These are phyloP conservation scores for Saccharomyces hybrid DNA, from an alignment of 1,139 yeast genomes.

Conservation along the genomic window DNA sequence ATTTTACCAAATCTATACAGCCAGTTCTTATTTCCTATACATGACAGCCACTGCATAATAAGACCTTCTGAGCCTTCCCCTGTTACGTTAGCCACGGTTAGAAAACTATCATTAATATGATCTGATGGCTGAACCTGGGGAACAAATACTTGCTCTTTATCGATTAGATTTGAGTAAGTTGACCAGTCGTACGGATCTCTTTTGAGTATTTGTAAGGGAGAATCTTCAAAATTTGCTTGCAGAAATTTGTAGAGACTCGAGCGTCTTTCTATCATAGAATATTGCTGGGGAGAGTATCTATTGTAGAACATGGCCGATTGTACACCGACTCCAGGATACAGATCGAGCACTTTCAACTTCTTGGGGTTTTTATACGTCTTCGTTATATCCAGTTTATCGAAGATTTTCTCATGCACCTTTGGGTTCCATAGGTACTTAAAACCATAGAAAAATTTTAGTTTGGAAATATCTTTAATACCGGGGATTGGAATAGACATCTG, in stretches of 20 bases:
- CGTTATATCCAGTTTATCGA: constrained; percentile 29
- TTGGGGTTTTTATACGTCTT: constrained; percentile 38
- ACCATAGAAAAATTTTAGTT: constrained; percentile 20
- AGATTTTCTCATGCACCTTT: constrained; percentile 14
- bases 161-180: constrained; percentile 42
- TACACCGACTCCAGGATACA: constrained; percentile 52
- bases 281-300: constrained; percentile 50
- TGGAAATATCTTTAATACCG: constrained; percentile 7
- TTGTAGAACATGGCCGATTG: constrained; percentile 46
- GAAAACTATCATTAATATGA: constrained; percentile 51
- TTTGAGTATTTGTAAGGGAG: constrained; percentile 32
- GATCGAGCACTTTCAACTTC: constrained; percentile 53
- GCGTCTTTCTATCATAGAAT: constrained; percentile 50
- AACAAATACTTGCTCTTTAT: constrained; percentile 36
- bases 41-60: constrained; percentile 67
- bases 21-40: constrained; percentile 70
- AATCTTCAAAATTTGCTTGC: constrained; percentile 7
- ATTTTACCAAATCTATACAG: constrained; percentile 66
- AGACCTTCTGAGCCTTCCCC: constrained; percentile 55
- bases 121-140: constrained; percentile 39
- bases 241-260: constrained; percentile 36
- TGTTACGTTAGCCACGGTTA: constrained; percentile 60
- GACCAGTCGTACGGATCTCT: constrained; percentile 57
- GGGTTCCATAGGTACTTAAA: constrained; percentile 33
- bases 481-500: constrained; percentile 12